Evolutionary conservation across 2,329 filamentous ascomycete genomes (phyloP), one percentile per base, ranked within the genome.

Genomic region (Coleophoma cylindrospora): DNA sequence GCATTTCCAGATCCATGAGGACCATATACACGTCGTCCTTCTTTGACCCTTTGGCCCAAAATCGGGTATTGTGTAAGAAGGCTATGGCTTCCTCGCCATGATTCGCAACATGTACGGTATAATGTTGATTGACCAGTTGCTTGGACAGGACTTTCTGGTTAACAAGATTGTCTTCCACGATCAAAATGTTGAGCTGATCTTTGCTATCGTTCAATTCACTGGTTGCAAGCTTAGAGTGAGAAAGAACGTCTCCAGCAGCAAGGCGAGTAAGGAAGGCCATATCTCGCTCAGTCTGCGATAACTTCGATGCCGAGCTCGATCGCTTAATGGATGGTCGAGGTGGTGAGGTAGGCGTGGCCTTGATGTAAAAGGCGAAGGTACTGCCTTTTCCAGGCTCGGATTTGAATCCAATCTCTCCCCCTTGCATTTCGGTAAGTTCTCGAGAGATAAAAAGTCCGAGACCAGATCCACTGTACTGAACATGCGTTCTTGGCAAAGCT

Each of bases 1-100:
- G 86, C 86, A 90, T 90, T 60, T 89, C 86, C 46, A 89, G 74
- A 59, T 90, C 87, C 86, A 90, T 89, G 5, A 90, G 66, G 12
- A 90, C 82, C 43, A 89, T 74, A 12, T 80, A 81, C 27, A 86
- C 17, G 13, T 44, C 41, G 12, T 44, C 40, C 40, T n/a, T 43
- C 0, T 96, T 96, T 62, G 92, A 92, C 66, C 3, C 73, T 71
- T 3, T 70, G 65, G 14, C 67, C 79, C 79, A 81, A 60, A 78
- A 81, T 12, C 72, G 70, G 12, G 79, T 81, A 47, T 68, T 70
- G 51, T 75, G 69, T 34, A 84, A 61, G 38, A 74, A 73, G 45
- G 81, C 75, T 2, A 83, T 66, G 1, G 80, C 80, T 59, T 83
- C 80, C 45, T 73, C 72, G 44, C 80, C 80, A 52, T 84, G 81